phyloP scores from a whole-genome alignment of 2,329 filamentous ascomycete genomes.

The Aureobasidium namibiae region DNA sequence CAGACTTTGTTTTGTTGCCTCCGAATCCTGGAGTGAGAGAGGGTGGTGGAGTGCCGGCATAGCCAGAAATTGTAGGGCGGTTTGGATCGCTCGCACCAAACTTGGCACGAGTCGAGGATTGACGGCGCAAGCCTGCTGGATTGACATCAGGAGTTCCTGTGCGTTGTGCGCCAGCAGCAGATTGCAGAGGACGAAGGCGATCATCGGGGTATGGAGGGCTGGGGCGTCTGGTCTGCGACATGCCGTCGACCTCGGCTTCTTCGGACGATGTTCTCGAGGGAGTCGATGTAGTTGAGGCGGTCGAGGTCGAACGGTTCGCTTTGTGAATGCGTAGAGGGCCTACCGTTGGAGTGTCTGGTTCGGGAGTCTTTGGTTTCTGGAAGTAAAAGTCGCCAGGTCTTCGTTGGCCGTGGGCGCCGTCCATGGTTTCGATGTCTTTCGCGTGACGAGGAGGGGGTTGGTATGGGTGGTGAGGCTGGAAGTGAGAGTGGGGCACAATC shows the following conservation, averaged over 20 bases:
- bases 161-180: constrained; percentile 27
- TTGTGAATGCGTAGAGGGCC: constrained; percentile 82
- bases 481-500: neutral
- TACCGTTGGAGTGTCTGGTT: constrained; percentile 58
- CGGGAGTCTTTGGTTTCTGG: constrained; percentile 24
- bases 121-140: constrained; percentile 17
- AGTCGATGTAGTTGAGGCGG: constrained; percentile 31
- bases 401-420: constrained; percentile 38
- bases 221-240: constrained; percentile 41
- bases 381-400: constrained; percentile 62
- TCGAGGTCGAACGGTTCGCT: constrained; percentile 41
- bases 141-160: constrained; percentile 25
- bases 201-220: constrained; percentile 41
- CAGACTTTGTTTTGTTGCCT: constrained; percentile 54
- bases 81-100: constrained; percentile 43
- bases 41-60: constrained; percentile 30
- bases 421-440: neutral
- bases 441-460: neutral
- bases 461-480: neutral
- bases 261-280: constrained; percentile 48
- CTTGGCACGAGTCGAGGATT: constrained; percentile 26
- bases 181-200: constrained; percentile 22
- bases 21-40: constrained; percentile 27
- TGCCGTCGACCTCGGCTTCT: constrained; percentile 59
- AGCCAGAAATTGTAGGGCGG: constrained; percentile 38